These are phyloP conservation scores for Blumeria hordei DNA, from an alignment of 2,329 filamentous ascomycete species.

Conservation along the genomic window DNA sequence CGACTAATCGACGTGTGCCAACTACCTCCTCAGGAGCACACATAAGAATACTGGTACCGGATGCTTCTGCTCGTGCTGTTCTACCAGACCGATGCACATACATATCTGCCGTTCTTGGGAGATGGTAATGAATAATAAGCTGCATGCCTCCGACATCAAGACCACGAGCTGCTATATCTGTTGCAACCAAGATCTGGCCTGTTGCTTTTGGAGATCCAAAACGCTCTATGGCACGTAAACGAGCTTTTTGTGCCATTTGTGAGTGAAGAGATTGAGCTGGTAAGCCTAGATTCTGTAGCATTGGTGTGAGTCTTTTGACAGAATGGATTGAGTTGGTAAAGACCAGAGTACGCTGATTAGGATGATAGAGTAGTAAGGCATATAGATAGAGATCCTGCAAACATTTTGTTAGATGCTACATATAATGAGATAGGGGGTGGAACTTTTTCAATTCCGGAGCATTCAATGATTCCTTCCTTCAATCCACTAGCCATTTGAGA, in stretches of 20 bases:
- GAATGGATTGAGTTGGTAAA: conserved; percentile 94
- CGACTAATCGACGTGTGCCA: conserved; percentile 59
- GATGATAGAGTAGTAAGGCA: conserved; percentile 59
- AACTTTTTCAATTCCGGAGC: conserved; percentile 78
- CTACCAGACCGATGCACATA: conserved; percentile 92
- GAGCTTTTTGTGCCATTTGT: conserved; percentile 87
- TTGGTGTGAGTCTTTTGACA: conserved; percentile 61
- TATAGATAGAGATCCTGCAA: conserved; percentile 73
- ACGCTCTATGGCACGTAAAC: conserved; percentile 73
- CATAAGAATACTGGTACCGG: conserved; percentile 64
- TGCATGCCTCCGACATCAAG: conserved; percentile 82
- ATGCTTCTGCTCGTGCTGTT: conserved; percentile 60
- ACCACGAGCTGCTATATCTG: conserved; percentile 80
- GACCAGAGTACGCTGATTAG: conserved; percentile 57
- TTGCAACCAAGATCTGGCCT: conserved; percentile 57
- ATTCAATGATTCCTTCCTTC: conserved; percentile 79
- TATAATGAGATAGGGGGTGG: conserved; percentile 4
- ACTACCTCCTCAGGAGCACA: conserved; percentile 80
- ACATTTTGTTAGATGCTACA: background rate
- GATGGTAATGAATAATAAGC: conserved; percentile 82
- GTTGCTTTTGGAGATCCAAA: conserved; percentile 42
- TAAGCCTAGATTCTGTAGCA: conserved; percentile 62
- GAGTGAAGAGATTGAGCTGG: conserved; percentile 64
- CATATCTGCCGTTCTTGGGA: conserved; percentile 71
- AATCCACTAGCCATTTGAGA: conserved; percentile 71